Conservation (phyloP, 2,329 filamentous ascomycete species). For the Podosphaera xanthii region DNA sequence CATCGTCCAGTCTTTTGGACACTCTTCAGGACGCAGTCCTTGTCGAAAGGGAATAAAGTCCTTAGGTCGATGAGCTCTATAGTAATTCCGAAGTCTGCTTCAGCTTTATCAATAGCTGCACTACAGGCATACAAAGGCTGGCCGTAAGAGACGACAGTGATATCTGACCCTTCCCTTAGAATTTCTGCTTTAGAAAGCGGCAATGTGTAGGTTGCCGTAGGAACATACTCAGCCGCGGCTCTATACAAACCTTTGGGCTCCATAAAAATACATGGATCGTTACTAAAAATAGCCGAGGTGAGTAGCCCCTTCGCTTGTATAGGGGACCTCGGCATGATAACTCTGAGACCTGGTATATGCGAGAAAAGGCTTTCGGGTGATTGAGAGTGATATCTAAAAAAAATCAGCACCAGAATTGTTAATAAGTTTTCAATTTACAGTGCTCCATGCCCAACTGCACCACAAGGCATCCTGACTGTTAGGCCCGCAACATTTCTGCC, state of each 20-base stretch:
- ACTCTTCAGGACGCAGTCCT: constrained; percentile 38
- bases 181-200: constrained; percentile 48
- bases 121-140: constrained; percentile 48
- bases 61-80: constrained; percentile 49
- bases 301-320: constrained; percentile 49
- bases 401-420: constrained; percentile 2
- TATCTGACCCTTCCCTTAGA: constrained; percentile 38
- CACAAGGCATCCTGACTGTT: constrained; percentile 49
- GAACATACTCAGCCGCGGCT: constrained; percentile 50
- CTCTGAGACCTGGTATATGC: constrained; percentile 45
- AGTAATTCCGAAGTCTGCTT: constrained; percentile 41
- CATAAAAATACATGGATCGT: constrained; percentile 53
- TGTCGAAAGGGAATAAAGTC: constrained; percentile 53
- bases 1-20: constrained; percentile 48
- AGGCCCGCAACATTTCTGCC: constrained; percentile 36
- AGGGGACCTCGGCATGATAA: constrained; percentile 47
- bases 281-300: constrained; percentile 35
- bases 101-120: constrained; percentile 39
- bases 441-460: constrained; percentile 49
- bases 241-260: constrained; percentile 55
- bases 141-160: constrained; percentile 49
- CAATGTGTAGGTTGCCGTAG: constrained; percentile 40
- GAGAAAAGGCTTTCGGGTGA: constrained; percentile 49
- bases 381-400: constrained; percentile 40
- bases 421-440: constrained; percentile 21